A percentile compares a stretch with the other conserved stretches of the same genome.
phyloP scores from a whole-genome alignment of 1,284 basidiomycete species.

The Sporisorium graminicola region DNA sequence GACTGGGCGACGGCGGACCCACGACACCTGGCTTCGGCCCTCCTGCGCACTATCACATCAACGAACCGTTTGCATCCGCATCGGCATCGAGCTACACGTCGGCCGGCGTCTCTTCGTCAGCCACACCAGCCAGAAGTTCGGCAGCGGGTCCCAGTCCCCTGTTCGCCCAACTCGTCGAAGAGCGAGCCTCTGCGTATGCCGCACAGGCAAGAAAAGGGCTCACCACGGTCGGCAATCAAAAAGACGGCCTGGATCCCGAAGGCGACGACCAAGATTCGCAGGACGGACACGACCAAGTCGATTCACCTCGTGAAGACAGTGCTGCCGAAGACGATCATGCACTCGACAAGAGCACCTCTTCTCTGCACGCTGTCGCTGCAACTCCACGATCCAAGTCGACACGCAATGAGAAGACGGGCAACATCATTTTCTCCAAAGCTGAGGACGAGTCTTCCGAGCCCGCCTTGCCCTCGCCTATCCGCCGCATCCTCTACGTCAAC shows the following conservation, averaged over 20 bases:
- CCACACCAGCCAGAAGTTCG: conserved; percentile 5
- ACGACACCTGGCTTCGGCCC: conserved; percentile 45
- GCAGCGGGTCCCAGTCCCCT: conserved; percentile 26
- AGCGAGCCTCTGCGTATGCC: conserved; percentile 35
- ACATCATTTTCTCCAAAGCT: conserved; percentile 78
- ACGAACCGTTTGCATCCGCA: conserved; percentile 19
- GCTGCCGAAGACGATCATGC: conserved; percentile 22
- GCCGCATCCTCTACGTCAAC: conserved; percentile 90
- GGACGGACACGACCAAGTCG: conserved; percentile 32
- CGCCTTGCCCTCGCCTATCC: conserved; percentile 44
- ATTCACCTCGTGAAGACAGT: conserved; percentile 23
- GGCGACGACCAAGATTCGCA: conserved; percentile 55
- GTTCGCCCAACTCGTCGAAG: conserved; percentile 33
- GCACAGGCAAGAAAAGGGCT: conserved; percentile 32
- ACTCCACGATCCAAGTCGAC: neutral
- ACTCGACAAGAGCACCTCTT: neutral
- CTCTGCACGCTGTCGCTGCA: neutral
- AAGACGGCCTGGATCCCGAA: conserved; percentile 58
- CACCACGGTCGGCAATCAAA: conserved; percentile 53
- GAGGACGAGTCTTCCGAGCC: conserved; percentile 71
- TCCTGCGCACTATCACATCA: conserved; percentile 36
- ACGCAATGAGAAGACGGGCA: conserved; percentile 70
- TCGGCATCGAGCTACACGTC: conserved; percentile 28
- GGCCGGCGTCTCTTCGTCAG: conserved; percentile 8
- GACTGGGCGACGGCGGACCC: conserved; percentile 21